These are phyloP conservation scores for Arthromyces matolae DNA, from an alignment of 768 basidiomycete species.

Conservation along the genomic window DNA sequence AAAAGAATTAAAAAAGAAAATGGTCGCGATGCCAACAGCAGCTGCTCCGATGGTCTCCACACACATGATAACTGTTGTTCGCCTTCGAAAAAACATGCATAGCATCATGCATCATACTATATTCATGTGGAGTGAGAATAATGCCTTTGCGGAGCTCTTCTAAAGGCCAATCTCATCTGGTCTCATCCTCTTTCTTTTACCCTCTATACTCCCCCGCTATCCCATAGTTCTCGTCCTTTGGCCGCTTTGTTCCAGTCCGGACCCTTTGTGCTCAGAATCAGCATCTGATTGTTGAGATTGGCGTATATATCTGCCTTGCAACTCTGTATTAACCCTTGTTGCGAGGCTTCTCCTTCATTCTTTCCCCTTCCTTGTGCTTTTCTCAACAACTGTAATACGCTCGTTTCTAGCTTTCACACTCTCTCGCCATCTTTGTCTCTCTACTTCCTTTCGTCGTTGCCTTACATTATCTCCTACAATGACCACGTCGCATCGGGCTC, in stretches of 20 bases:
- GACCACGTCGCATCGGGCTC: slow-evolving; percentile 4
- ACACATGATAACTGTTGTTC: neutral
- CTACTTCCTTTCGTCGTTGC: neutral
- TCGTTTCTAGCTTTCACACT: slow-evolving; percentile 2
- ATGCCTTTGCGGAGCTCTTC: no score
- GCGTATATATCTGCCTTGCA: neutral
- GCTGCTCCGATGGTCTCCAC: neutral
- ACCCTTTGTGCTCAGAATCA: no score
- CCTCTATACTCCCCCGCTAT: neutral
- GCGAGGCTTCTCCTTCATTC: neutral
- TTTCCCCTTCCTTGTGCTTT: neutral
- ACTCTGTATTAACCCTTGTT: neutral
- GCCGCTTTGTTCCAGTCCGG: no score
- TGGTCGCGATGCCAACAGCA: neutral
- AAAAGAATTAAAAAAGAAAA: neutral
- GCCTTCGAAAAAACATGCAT: neutral
- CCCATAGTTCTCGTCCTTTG: no score
- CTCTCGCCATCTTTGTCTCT: slow-evolving; percentile 4
- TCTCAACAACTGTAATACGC: neutral
- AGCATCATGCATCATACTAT: neutral
- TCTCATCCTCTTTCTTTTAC: neutral
- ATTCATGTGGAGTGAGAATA: slow-evolving; percentile 15
- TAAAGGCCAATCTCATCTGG: no score
- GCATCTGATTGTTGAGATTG: no score
- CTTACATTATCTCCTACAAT: neutral